phyloP scores from a whole-genome alignment of 805 yeast species.

The Candida palmyrensis region DNA sequence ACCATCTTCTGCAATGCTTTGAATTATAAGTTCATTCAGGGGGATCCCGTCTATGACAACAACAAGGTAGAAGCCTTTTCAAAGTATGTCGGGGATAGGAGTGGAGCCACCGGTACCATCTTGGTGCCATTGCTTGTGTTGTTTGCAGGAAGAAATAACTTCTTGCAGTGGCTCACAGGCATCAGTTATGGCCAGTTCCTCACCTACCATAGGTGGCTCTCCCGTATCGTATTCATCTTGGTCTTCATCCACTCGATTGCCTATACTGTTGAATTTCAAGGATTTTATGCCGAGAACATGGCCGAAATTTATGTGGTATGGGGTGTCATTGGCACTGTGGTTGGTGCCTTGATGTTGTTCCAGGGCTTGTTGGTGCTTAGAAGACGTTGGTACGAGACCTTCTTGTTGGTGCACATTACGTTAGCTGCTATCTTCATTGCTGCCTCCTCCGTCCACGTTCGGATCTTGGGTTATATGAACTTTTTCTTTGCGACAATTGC shows the following conservation, averaged over 20 bases:
- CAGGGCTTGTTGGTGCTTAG: constrained; percentile 52
- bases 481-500: constrained; percentile 19
- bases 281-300: constrained; percentile 6
- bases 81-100: too few species aligned
- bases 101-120: too few species aligned
- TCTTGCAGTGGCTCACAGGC: constrained; percentile 58
- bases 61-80: constrained; percentile 30
- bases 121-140: constrained; percentile 55
- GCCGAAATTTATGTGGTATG: constrained; percentile 16
- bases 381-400: constrained; percentile 49
- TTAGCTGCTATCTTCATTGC: constrained; percentile 25
- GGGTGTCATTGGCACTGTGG: constrained; percentile 23
- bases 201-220: constrained; percentile 53
- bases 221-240: constrained; percentile 40
- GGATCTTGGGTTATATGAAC: constrained; percentile 13
- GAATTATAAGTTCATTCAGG: constrained; percentile 19
- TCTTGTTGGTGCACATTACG: constrained; percentile 27
- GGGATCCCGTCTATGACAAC: constrained; percentile 19
- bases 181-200: constrained; percentile 46
- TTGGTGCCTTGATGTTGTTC: constrained; percentile 39
- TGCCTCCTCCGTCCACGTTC: constrained; percentile 36
- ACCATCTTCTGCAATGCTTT: constrained; percentile 26
- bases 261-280: constrained; percentile 11
- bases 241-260: constrained; percentile 37
- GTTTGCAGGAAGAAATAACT: constrained; percentile 72